Base-by-base conservation (phyloP, 148 eudicot genomes). In the Arctostaphylos glauca region DNA sequence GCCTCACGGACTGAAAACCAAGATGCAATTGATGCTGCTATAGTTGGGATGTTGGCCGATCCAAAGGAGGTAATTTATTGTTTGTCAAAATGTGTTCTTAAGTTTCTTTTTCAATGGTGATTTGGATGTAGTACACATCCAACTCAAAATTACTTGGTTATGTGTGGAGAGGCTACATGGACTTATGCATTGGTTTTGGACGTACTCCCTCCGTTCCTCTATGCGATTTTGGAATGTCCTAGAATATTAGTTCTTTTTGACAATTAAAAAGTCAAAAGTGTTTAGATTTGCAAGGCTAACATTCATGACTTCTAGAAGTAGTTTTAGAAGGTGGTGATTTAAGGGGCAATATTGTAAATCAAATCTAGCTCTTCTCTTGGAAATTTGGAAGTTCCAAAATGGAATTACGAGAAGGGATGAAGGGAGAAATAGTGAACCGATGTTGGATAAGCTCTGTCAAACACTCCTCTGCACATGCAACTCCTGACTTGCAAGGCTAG, bases 21-120 rank as follows among this genome's bases (percentile, higher is more conserved):
- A 84, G 99, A 96, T 90, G 99, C 99, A 80, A 96, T 96, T 5
- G 99, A 96, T 89, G 89, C 92, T 85, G 99, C 99, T 84, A 94
- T 96, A 71, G 99, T 96, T 84, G 91, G 89, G 83, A 93, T 87
- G 93, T 85, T 96, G 82, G 99, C 99, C 83, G 99, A 96, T 85
- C 99, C 99, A 3, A 94, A 93, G 87, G 99, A 96, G 97, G 99
- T 96, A 81, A 66, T 81, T 80, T 23, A 66, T 74, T 78, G 56
- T 23, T 74, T 71, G 18, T 44, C 14, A 43, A 13, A 14, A 47
- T 19, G 62, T 68, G 16, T 56, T 77, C 18, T 38, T 59, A 6
- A 31, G 9, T 21, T 6, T 46, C 47, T 84, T 68, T 46, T 56
- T 55, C 0, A 21, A 15, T 71, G 19, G 47, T 5, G 2, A 23